Evolutionary conservation across 805 yeast species (phyloP), one percentile per base, ranked within the genome.

Genomic region (Hanseniaspora thailandica): DNA sequence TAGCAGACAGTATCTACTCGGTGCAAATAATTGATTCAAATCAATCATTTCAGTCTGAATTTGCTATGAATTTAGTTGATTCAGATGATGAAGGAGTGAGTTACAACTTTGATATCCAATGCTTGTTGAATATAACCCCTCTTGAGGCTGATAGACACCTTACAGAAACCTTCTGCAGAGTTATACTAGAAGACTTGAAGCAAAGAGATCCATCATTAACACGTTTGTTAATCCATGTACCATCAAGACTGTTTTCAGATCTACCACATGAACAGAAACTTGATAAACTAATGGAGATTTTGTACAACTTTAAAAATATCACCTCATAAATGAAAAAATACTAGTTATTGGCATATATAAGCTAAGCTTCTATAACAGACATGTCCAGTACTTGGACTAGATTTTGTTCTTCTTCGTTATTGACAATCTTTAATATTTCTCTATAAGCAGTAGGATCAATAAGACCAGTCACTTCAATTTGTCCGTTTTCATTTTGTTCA

Each of bases 371-470:
- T n/a, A 83, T 74, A 10, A 86, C 95, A 15, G 95, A 90, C 84
- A 85, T 82, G 60, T 87, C 96, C 56, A 89, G 68, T 7, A 89
- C 93, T 65, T 89, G 96, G 4, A 88, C 73, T 1, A 78, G 70
- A 2, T 87, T 93, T 54, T 73, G 72, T 26, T 77, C 68, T 36
- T 69, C 66, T 6, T 69, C 76, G 17, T 77, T 73, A 53, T 71
- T 75, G 51, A 84, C 74, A 5, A 82, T 58, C 47, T 79, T 82
- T 2, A 82, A 83, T 23, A 89, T 67, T 12, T 76, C 80, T 58
- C 88, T 76, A 65, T 85, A 89, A 59, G 77, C 78, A 12, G 86
- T 85, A 0, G 97, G 97, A 62, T 89, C 96, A 31, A 89, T 85
- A 30, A 84, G 73, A 3, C 87, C 54, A 34, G 54, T 49, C 4